Evolutionary conservation across 1,284 basidiomycete species (phyloP), one percentile per base, ranked within the genome.

Genomic region (Sporisorium iseilematis-ciliati): DNA sequence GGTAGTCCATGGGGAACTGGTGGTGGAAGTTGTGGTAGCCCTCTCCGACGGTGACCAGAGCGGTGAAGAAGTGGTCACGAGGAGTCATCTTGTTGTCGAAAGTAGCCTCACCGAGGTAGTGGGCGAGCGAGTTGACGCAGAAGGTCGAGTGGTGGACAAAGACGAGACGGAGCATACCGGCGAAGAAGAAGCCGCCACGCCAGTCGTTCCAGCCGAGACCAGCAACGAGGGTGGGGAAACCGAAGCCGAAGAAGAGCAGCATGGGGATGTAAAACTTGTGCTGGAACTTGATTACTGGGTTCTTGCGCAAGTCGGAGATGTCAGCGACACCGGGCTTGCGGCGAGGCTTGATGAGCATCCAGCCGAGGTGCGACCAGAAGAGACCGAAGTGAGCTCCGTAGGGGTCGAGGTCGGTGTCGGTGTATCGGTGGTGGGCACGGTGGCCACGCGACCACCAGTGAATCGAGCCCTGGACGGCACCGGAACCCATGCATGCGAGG

Each of bases 1-100:
- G 78, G 76, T 80, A 83, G 74, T 84, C 82, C 82, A 84, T 83
- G 35, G 82, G 82, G 79, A 84, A 84, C 60, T 84, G 82, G 70
- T 84, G 82, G 77, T 84, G 82, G 79, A 83, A 84, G 70, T 84
- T 84, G 79, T 84, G 82, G 75, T 84, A 84, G 21, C 82, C 82
- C 64, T 84, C 82, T 16, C 82, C 82, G 31, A 84, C 77, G 40
- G 82, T 84, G 51, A 81, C 82, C 18, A 84, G 65, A 12, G 82
- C 82, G 45, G 82, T 84, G 59, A 84, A 74, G 51, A 82, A 75
- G 74, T 84, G 81, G 73, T 84, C 82, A 49, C 82, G 82, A 29
- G 82, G 82, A n/a, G 82, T 79, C 71, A 82, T 80, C 73, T 83
- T 83, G 70, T 80, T 80, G 72, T 84, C 82, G 58, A 82, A 84